These are phyloP conservation scores for Dendrocalamus sinicus DNA, from an alignment of 176 grass and related monocot genomes.

Conservation along the genomic window DNA sequence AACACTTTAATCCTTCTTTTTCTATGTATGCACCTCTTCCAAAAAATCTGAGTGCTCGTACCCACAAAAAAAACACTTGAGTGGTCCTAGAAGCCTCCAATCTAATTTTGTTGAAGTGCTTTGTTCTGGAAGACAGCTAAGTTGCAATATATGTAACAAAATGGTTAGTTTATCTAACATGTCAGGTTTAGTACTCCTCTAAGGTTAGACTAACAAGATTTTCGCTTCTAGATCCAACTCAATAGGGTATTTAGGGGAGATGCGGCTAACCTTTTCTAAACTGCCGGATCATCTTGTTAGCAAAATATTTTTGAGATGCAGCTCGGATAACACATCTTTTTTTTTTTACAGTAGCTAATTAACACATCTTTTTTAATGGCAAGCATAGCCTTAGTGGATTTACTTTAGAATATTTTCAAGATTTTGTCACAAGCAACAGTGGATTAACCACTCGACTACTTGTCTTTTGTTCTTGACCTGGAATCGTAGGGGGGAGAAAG, in stretches of 20 bases:
- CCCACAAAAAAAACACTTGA: too few relatives aligned
- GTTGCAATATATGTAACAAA: background rate
- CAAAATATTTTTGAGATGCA: background rate
- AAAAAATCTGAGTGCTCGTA: too few relatives aligned
- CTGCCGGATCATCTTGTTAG: background rate
- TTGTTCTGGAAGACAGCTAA: background rate
- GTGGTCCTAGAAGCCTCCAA: too few relatives aligned
- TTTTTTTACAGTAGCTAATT: too few relatives aligned
- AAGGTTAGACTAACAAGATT: background rate
- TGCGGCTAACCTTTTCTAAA: background rate
- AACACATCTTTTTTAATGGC: background rate
- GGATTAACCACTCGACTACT: background rate
- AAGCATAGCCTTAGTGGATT: background rate
- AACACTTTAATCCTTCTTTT: rapidly evolving
- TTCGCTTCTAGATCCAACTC: background rate
- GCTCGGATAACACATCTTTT: background rate
- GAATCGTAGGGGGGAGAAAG: slow-evolving; percentile 62
- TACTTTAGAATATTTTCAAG: background rate
- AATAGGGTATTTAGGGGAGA: background rate
- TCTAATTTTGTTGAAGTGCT: background rate
- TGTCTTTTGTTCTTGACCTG: background rate
- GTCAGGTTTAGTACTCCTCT: background rate
- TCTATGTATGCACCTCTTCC: rapidly evolving
- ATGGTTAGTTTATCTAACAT: background rate
- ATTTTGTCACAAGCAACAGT: background rate